Conservation (phyloP, 140 eudicot genomes). For the Bidens hawaiensis region DNA sequence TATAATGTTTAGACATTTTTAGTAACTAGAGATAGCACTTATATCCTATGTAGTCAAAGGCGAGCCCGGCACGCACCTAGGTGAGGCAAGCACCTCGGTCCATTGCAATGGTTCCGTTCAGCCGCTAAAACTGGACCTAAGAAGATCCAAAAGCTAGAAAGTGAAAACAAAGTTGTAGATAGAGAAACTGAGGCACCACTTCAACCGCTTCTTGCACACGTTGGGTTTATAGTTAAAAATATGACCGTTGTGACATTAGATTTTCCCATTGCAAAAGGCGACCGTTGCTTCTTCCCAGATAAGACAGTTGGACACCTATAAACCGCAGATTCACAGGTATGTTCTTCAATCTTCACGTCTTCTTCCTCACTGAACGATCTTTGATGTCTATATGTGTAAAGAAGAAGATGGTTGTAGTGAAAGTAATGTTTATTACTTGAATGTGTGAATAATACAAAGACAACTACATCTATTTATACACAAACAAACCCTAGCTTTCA, state of each 20-base stretch:
- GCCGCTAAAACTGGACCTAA: too few species aligned
- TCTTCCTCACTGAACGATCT: not conserved
- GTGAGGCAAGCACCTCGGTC: too few species aligned
- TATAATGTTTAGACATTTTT: not conserved
- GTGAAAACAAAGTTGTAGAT: too few species aligned
- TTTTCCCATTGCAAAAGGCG: not conserved
- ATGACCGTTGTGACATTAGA: not conserved
- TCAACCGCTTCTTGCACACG: not conserved
- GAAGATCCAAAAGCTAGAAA: too few species aligned
- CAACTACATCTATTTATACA: too few species aligned
- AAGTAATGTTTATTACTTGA: too few species aligned
- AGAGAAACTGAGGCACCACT: not conserved
- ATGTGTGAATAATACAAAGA: too few species aligned
- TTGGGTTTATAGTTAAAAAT: not conserved
- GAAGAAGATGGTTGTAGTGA: too few species aligned
- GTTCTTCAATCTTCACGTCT: conserved; percentile 7
- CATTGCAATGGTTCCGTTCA: too few species aligned
- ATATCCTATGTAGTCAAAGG: not conserved
- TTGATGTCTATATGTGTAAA: not conserved
- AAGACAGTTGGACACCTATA: not conserved
- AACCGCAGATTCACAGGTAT: not conserved
- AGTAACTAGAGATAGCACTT: not conserved
- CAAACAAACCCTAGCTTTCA: too few species aligned
- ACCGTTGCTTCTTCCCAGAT: not conserved
- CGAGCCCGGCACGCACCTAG: too few species aligned